phyloP scores from a whole-genome alignment of 805 yeast genomes.

The Candida argentea region DNA sequence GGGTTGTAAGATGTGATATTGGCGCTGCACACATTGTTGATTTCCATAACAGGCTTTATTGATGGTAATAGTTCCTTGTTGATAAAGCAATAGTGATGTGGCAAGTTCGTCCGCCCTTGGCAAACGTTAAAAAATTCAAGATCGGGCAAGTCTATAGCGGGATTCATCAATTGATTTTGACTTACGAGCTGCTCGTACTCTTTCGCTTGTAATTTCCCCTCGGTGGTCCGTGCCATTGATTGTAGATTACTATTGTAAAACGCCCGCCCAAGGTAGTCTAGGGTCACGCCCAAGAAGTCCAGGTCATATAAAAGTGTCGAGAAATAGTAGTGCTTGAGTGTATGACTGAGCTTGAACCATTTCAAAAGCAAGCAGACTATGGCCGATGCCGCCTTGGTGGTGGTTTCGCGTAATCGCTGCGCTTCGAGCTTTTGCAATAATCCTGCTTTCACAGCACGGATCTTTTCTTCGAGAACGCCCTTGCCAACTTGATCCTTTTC shows the following conservation, averaged over 20 bases:
- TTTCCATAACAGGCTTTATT: slow-evolving; percentile 17
- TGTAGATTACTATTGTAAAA: slow-evolving; percentile 28
- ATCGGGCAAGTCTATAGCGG: slow-evolving; percentile 19
- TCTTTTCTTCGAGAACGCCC: slow-evolving; percentile 5
- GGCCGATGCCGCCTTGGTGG: slow-evolving; percentile 49
- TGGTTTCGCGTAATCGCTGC: slow-evolving; percentile 49
- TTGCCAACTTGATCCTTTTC: slow-evolving; percentile 5
- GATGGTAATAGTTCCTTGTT: slow-evolving; percentile 19
- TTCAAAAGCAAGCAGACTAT: slow-evolving; percentile 43
- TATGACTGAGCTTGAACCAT: slow-evolving; percentile 76
- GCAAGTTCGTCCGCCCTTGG: slow-evolving; percentile 10
- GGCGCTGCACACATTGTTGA: slow-evolving; percentile 16
- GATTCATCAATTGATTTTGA: slow-evolving; percentile 33
- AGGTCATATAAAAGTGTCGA: slow-evolving; percentile 66
- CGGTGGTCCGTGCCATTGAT: slow-evolving; percentile 6
- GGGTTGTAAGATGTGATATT: slow-evolving; percentile 21
- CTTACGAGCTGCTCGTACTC: slow-evolving; percentile 25
- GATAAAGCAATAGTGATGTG: slow-evolving; percentile 14
- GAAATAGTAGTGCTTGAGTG: slow-evolving; percentile 70
- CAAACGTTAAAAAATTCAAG: slow-evolving; percentile 31
- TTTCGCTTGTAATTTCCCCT: too few relatives aligned
- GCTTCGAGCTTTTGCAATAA: slow-evolving; percentile 42
- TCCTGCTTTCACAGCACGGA: slow-evolving; percentile 13
- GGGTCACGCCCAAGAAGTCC: slow-evolving; percentile 32
- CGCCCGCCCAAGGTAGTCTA: slow-evolving; percentile 24